Evolutionary conservation across 1,139 yeast species (phyloP).

Genomic region (Hansenula anomala): DNA sequence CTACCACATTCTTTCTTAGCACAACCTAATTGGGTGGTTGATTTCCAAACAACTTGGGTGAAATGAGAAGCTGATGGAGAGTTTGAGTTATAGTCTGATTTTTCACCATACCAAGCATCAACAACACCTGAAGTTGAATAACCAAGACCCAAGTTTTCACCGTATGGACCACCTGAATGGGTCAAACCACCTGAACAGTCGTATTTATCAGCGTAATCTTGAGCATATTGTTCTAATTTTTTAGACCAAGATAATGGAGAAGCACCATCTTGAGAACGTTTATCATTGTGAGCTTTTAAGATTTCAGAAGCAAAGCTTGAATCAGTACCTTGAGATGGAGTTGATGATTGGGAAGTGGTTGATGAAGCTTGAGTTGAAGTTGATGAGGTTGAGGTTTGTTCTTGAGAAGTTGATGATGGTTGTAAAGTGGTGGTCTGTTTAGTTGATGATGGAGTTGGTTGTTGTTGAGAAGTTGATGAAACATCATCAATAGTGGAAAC

Average conservation of each 20-base stretch:
- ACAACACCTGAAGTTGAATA: slow-evolving; percentile 56
- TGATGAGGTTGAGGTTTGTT: slow-evolving; percentile 11
- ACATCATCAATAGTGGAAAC: slow-evolving; percentile 6
- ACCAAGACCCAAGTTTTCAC: slow-evolving; percentile 88
- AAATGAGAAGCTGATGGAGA: slow-evolving; percentile 54
- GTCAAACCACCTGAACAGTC: slow-evolving; percentile 63
- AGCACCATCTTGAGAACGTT: slow-evolving; percentile 66
- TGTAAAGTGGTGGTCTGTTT: too few species aligned
- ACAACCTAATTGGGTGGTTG: slow-evolving; percentile 68
- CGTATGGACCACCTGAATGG: slow-evolving; percentile 78
- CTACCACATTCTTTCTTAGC: slow-evolving; percentile 48
- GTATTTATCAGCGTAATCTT: slow-evolving; percentile 61
- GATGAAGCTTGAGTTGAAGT: slow-evolving; percentile 12
- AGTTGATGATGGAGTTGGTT: slow-evolving; percentile 11
- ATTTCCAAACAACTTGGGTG: slow-evolving; percentile 84
- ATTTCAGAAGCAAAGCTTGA: slow-evolving; percentile 28
- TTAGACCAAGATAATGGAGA: slow-evolving; percentile 58
- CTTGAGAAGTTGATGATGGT: slow-evolving; percentile 7
- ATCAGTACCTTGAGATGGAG: slow-evolving; percentile 10
- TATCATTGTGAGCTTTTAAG: slow-evolving; percentile 59
- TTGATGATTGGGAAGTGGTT: slow-evolving; percentile 14
- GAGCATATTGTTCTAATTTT: slow-evolving; percentile 61
- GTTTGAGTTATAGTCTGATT: slow-evolving; percentile 48
- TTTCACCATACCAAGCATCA: slow-evolving; percentile 83
- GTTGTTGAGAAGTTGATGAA: slow-evolving; percentile 1